A percentile compares a stretch with the other conserved stretches of the same genome.
phyloP scores from a whole-genome alignment of 768 basidiomycete species.

The Dendrothele bispora region DNA sequence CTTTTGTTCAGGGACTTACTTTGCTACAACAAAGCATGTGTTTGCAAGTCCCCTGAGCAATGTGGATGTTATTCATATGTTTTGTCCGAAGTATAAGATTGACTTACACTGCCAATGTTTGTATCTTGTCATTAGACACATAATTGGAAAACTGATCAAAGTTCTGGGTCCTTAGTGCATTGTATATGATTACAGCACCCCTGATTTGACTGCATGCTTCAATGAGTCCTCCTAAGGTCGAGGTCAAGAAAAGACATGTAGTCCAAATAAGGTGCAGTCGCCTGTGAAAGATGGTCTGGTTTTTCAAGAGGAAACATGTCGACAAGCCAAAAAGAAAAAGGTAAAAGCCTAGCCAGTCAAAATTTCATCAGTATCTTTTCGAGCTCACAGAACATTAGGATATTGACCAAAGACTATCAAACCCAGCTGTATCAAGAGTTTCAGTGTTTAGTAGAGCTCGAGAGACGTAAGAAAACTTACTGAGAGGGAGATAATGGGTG shows the following conservation, averaged over 20 bases:
- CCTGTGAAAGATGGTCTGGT: background rate
- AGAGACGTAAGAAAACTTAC: no score
- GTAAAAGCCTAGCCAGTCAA: slow-evolving; percentile 1
- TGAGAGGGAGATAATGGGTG: no score
- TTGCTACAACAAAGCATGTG: background rate
- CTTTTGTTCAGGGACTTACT: background rate
- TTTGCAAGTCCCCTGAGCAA: background rate
- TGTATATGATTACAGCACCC: background rate
- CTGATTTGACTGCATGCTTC: background rate
- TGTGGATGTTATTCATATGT: background rate
- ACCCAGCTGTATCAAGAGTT: no score
- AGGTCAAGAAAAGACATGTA: background rate
- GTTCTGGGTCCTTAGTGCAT: background rate
- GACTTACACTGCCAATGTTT: background rate
- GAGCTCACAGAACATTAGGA: no score
- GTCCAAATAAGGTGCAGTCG: slow-evolving; percentile 1
- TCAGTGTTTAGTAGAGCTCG: no score
- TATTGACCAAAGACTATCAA: no score
- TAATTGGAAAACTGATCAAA: background rate
- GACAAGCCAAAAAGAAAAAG: background rate
- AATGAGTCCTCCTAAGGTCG: background rate
- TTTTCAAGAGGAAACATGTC: background rate
- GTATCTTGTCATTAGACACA: background rate
- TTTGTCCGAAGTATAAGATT: background rate
- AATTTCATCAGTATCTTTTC: no score